Base-by-base conservation (phyloP, 345 rosid species). In the Melaleuca quinquenervia region DNA sequence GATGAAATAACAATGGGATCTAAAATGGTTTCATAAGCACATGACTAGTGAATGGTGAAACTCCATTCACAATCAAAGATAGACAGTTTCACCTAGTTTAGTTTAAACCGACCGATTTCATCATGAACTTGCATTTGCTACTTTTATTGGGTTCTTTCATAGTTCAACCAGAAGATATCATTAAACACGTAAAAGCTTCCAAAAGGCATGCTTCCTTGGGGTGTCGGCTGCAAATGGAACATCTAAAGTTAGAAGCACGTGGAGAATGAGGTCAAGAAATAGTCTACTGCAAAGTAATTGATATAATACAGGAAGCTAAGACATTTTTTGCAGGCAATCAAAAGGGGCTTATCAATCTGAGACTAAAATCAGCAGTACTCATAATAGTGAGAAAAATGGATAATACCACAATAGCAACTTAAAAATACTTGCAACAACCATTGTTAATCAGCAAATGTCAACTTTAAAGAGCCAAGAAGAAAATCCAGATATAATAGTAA, bases 181-280 rank as follows among this genome's bases (percentile, higher is more conserved):
- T 96, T 97, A 84, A 89, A 90, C 89, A 97, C 99, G 80, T 94
- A 96, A 87, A 91, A 96, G 95, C 96, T 94, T n/a, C n/a, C n/a
- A n/a, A n/a, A n/a, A n/a, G n/a, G n/a, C n/a, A n/a, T n/a, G n/a
- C n/a, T n/a, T 90, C 99, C 98, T 88, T 94, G 98, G 50, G 97
- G 93, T 26, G 98, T 94, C 29, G 99, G 98, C 96, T 96, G 96
- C 96, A 97, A 93, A 88, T 97, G 99, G 90, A 97, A 97, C 99
- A 97, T 93, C 98, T 97, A 93, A 0, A 85, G 64, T 78, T 27
- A 91, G 75, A 87, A 87, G 18, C 24, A 91, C n/a, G 9, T 26
- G 36, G 84, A 80, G 85, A 50, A 86, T 53, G 5, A 45, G 87
- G 86, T 86, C 50, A 54, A 86, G 32, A 83, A 75, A 13, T 29